Conservation (phyloP, 805 yeast species). For the Candida morakotiae region DNA sequence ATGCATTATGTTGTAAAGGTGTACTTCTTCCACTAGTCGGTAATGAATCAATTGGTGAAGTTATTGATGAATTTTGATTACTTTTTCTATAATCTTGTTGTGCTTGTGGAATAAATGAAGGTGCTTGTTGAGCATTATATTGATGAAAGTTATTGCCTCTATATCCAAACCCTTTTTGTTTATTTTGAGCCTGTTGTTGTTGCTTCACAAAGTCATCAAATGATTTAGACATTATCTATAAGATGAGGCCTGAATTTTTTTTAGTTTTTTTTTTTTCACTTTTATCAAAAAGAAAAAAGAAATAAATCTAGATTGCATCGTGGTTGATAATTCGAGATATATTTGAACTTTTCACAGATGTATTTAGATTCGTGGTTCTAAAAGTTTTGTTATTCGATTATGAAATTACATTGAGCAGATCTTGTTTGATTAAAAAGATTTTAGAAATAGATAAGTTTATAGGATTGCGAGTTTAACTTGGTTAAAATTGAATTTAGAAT, state of each 20-base stretch:
- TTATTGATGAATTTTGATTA: constrained; percentile 9
- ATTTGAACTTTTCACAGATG: too few relatives aligned
- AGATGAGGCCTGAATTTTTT: neutral
- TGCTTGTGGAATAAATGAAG: constrained; percentile 8
- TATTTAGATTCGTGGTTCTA: too few relatives aligned
- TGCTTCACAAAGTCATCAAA: constrained; percentile 51
- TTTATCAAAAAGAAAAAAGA: neutral
- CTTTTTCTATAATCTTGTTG: constrained; percentile 6
- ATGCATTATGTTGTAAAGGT: constrained; percentile 35
- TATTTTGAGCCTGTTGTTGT: constrained; percentile 35
- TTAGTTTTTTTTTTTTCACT: neutral
- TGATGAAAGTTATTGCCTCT: constrained; percentile 9
- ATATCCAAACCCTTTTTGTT: constrained; percentile 28
- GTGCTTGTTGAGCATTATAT: constrained; percentile 7
- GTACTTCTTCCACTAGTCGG: constrained; percentile 35
- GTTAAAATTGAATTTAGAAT: too few relatives aligned
- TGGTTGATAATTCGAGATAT: too few relatives aligned
- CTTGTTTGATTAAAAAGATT: too few relatives aligned
- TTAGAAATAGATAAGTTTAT: neutral
- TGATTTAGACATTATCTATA: constrained; percentile 23
- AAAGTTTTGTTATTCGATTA: too few relatives aligned
- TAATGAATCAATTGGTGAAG: constrained; percentile 24
- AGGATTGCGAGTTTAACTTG: too few relatives aligned
- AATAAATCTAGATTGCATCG: neutral
- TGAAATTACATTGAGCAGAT: too few relatives aligned